Conservation (phyloP, 257 asterid species). For the Plantago ovata region DNA sequence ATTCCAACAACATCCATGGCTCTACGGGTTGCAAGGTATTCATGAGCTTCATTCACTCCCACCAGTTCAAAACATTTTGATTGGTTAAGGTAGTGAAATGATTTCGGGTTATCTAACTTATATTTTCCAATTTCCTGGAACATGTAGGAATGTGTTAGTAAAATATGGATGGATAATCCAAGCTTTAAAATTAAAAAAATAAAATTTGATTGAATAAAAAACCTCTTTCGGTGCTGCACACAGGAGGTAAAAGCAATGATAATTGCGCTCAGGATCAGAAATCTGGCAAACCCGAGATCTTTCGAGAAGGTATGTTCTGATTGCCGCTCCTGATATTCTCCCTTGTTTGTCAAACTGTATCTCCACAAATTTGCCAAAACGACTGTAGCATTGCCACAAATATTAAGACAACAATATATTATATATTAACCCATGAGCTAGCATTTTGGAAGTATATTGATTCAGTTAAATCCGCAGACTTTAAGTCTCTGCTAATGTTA, state of each 20-base stretch:
- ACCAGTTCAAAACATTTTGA: conserved; percentile 79
- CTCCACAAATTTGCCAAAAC: conserved; percentile 97
- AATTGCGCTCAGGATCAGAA: conserved; percentile 95
- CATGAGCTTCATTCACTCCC: conserved; percentile 83
- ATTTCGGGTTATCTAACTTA: conserved; percentile 75
- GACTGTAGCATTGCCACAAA: conserved; percentile 58
- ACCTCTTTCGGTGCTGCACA: conserved; percentile 99
- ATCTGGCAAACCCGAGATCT: conserved; percentile 98
- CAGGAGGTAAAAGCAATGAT: conserved; percentile 95
- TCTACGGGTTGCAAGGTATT: conserved; percentile 89
- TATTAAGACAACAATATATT: conserved; percentile 30
- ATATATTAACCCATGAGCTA: conserved; percentile 11
- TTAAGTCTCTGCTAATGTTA: too few relatives aligned
- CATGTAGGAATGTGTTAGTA: conserved; percentile 23
- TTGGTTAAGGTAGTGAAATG: conserved; percentile 94
- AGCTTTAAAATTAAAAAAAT: conserved; percentile 6
- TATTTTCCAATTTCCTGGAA: conserved; percentile 79
- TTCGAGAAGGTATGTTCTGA: conserved; percentile 96
- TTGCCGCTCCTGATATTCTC: conserved; percentile 98
- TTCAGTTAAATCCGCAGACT: too few relatives aligned
- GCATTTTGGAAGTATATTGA: neutral
- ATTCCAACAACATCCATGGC: conserved; percentile 98
- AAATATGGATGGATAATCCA: conserved; percentile 6
- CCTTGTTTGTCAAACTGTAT: conserved; percentile 97
- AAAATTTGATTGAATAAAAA: conserved; percentile 22